Evolutionary conservation across 2,329 filamentous ascomycete genomes (phyloP).

Genomic region (Ceratocystis smalleyi): DNA sequence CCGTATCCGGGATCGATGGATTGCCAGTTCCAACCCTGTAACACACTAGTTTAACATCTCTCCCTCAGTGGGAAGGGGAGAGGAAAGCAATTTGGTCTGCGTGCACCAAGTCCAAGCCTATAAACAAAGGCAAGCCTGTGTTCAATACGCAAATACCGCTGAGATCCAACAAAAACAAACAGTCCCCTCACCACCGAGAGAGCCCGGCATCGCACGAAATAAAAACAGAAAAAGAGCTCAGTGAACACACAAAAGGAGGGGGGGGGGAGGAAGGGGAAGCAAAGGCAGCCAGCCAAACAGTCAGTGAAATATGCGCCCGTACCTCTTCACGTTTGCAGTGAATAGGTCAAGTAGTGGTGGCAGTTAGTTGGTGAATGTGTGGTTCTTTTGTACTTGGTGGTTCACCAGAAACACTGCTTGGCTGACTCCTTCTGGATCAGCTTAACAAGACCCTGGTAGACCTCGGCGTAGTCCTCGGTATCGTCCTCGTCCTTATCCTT

Average conservation of each 20-base stretch:
- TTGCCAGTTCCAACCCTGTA: not conserved
- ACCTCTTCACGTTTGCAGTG: too few relatives aligned
- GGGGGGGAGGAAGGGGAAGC: not conserved
- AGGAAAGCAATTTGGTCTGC: not conserved
- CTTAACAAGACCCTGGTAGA: constrained; percentile 50
- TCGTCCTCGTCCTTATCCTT: constrained; percentile 32
- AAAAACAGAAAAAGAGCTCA: not conserved
- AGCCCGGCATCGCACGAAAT: not conserved
- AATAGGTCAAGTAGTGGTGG: too few relatives aligned
- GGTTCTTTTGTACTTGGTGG: not conserved
- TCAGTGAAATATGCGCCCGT: too few relatives aligned
- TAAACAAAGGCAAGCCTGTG: not conserved
- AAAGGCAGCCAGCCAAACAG: not conserved
- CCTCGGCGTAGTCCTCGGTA: constrained; percentile 45
- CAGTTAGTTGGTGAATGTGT: not conserved
- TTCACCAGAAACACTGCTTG: constrained; percentile 37
- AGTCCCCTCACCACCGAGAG: not conserved
- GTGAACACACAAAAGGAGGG: not conserved
- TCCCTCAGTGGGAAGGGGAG: not conserved
- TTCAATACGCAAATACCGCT: too few relatives aligned
- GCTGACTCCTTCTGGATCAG: constrained; percentile 48
- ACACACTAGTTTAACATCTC: constrained; percentile 1
- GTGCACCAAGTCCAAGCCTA: not conserved
- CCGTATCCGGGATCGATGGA: constrained; percentile 8
- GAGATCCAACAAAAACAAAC: not conserved